A percentile compares a stretch with the other conserved stretches of the same genome.
These are phyloP conservation scores for Pythium rishiriense DNA, from an alignment of 352 stramenopile species.

Conservation along the genomic window DNA sequence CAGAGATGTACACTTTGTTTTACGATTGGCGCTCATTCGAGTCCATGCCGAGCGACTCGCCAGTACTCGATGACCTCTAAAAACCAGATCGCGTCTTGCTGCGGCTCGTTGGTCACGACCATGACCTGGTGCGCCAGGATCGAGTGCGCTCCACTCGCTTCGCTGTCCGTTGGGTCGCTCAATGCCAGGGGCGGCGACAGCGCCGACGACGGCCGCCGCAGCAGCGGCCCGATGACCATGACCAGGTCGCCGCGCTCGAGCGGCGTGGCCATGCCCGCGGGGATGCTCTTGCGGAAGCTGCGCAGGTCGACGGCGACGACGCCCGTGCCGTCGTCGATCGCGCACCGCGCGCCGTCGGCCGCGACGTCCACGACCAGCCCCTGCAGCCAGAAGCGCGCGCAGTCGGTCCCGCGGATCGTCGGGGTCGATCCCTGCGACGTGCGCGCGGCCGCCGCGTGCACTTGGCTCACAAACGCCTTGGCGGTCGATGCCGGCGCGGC, in stretches of 20 bases:
- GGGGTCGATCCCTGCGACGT: conserved; percentile 38
- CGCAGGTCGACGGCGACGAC: conserved; percentile 58
- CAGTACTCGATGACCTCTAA: conserved; percentile 29
- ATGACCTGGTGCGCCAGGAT: conserved; percentile 28
- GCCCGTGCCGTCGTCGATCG: conserved; percentile 78
- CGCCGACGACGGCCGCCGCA: conserved; percentile 20
- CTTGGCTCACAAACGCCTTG: conserved; percentile 65
- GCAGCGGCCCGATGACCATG: conserved; percentile 77
- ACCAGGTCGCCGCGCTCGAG: conserved; percentile 57
- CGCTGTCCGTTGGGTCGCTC: conserved; percentile 21
- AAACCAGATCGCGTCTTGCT: conserved; percentile 29
- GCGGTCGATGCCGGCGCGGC: conserved; percentile 28
- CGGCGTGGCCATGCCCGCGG: conserved; percentile 40
- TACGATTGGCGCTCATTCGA: background rate
- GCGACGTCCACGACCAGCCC: conserved; percentile 52
- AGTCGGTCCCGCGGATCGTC: conserved; percentile 60
- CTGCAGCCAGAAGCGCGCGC: conserved; percentile 79
- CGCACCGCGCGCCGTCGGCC: conserved; percentile 38
- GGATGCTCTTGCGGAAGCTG: conserved; percentile 64
- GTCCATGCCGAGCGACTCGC: conserved; percentile 3
- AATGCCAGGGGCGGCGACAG: conserved; percentile 2
- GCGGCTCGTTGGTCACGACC: conserved; percentile 8
- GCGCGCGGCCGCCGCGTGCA: conserved; percentile 43
- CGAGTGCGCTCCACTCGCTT: background rate
- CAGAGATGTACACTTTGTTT: background rate